phyloP scores from a whole-genome alignment of 805 yeast species.

The Starmerella tilneyi region DNA sequence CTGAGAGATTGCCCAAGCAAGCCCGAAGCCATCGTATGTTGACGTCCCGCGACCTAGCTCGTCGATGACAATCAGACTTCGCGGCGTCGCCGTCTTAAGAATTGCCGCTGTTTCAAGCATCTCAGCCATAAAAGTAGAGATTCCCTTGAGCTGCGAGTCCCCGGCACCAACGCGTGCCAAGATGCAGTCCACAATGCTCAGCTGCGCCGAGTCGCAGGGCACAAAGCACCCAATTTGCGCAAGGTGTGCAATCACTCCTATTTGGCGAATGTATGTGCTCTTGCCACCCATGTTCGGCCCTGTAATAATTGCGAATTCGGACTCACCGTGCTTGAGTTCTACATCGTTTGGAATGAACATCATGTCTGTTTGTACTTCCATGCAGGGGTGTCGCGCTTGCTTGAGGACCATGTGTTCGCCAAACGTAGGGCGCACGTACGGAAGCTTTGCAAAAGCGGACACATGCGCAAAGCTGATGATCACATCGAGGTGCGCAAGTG shows the following conservation, averaged over 20 bases:
- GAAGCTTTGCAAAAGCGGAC: slow-evolving; percentile 68
- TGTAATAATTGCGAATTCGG: slow-evolving; percentile 72
- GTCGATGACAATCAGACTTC: slow-evolving; percentile 79
- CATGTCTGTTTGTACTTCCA: slow-evolving; percentile 84
- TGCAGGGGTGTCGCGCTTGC: slow-evolving; percentile 88
- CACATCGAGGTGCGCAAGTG: slow-evolving; percentile 71
- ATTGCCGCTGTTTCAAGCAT: slow-evolving; percentile 91
- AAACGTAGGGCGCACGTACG: slow-evolving; percentile 67
- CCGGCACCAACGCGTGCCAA: slow-evolving; percentile 98
- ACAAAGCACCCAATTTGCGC: slow-evolving; percentile 70
- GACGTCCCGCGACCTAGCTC: slow-evolving; percentile 92
- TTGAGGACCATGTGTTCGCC: slow-evolving; percentile 44
- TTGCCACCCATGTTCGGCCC: slow-evolving; percentile 91
- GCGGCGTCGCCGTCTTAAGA: slow-evolving; percentile 62
- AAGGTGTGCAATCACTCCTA: slow-evolving; percentile 60
- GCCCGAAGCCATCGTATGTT: slow-evolving; percentile 94
- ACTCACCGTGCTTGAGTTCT: slow-evolving; percentile 42
- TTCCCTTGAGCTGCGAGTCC: slow-evolving; percentile 92
- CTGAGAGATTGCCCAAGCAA: slow-evolving; percentile 94
- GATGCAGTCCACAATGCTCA: slow-evolving; percentile 80
- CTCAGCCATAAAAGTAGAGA: slow-evolving; percentile 93
- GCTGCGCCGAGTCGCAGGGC: slow-evolving; percentile 68
- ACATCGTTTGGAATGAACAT: slow-evolving; percentile 89
- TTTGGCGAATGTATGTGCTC: slow-evolving; percentile 66
- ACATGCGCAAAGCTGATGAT: slow-evolving; percentile 76